Base-by-base conservation (phyloP, 192 early-diverging fungal genomes). In the Coemansia reversa region DNA sequence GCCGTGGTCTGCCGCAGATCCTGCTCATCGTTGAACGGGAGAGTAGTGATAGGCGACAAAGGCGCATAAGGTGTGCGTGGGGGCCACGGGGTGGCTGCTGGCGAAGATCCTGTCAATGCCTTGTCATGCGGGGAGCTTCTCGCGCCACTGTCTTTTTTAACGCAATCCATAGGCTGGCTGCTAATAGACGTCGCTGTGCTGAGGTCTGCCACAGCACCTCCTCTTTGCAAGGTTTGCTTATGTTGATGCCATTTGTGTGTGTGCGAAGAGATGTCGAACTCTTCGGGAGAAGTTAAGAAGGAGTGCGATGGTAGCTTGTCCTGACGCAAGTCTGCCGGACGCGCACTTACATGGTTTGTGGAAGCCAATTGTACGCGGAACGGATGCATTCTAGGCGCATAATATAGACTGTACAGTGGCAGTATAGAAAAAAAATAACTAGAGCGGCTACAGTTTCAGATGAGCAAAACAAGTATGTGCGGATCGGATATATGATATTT, bases 361-460 rank as follows among this genome's bases (percentile, higher is more conserved):
- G 76, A 66, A 61, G 76, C 76, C 60, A 79, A 58, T 57, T 79
- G 76, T 53, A 79, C 71, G 63, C 76, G 76, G 68, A 79, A 79
- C 32, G 76, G 70, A 65, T 66, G 76, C 76, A 79, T 79, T 51
- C 63, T 79, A 35, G 51, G 67, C 66, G 58, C 76, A 70, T 67
- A 66, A 65, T 73, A 66, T 28, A 19, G 47, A 14, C 22, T 32
- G 51, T 32, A 32, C 22, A 14, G 5, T 7, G 27, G 28, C 11
- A 19, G 27, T 45, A 45, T 45, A 45, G 39, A 45, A 45, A 14
- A 45, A 14, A 45, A 12, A 45, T 45, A 16, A 45, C 39, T 45
- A 14, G 39, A 4, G 12, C 39, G 16, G 14, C 39, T 45, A 45
- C 39, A 45, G 39, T 16, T 9, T 45, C 39, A 45, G 39, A 45